Evolutionary conservation across 441 rosid species (phyloP).

Genomic region (Euphorbia celastroides): DNA sequence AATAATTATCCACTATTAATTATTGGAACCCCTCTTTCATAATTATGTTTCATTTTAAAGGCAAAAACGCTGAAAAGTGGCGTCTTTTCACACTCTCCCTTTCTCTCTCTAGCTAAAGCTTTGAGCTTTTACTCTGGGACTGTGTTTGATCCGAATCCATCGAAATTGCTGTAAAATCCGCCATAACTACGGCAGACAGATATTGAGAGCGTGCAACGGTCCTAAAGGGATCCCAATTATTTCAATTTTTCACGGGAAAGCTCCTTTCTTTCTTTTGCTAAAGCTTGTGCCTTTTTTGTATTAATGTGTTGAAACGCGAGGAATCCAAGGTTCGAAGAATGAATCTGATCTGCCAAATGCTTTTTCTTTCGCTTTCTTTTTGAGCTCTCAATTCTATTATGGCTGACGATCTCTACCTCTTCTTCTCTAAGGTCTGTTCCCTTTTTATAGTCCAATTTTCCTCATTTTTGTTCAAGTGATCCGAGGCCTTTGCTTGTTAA

Average conservation of each 20-base stretch:
- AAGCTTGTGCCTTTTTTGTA: background rate
- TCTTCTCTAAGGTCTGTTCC: constrained; percentile 26
- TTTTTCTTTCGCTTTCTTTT: constrained; percentile 22
- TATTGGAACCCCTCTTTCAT: background rate
- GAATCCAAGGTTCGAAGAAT: constrained; percentile 7
- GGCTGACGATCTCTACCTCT: constrained; percentile 24
- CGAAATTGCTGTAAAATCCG: background rate
- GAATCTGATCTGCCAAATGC: constrained; percentile 10
- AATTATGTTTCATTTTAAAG: constrained; percentile 6
- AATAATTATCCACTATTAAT: background rate
- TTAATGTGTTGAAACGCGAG: constrained; percentile 2
- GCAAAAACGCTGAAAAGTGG: constrained; percentile 4
- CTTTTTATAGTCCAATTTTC: background rate
- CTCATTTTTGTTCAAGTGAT: background rate
- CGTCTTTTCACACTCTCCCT: background rate
- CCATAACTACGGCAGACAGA: background rate
- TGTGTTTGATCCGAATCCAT: background rate
- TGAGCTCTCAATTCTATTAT: constrained; percentile 28
- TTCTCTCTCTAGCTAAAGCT: background rate
- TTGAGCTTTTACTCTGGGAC: background rate
- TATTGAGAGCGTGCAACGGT: constrained; percentile 34
- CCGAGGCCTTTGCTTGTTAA: background rate
- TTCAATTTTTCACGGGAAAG: constrained; percentile 28
- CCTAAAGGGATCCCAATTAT: constrained; percentile 28
- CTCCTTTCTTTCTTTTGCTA: background rate